Base-by-base conservation (phyloP, 169 alveolate genomes). In the Nephromyces sp. region DNA sequence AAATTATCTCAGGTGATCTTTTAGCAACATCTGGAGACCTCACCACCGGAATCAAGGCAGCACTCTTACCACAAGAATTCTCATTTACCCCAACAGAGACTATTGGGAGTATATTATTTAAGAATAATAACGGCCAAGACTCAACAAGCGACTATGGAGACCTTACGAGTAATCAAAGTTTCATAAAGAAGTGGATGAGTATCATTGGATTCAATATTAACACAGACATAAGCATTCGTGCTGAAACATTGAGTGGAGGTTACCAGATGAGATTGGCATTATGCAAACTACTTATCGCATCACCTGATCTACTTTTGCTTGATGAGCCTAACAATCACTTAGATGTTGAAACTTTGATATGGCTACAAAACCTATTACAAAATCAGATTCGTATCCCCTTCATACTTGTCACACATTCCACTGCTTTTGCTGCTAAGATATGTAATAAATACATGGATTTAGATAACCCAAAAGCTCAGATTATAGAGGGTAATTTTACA, bases 261-360 rank as follows among this genome's bases (percentile, higher is more conserved):
- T 72, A 27, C 53, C 68, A 74, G 66, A 72, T 69, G 80, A 76
- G 79, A 21, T 32, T 78, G 53, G 72, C 33, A 68, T 71, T 78
- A 2, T 79, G 81, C 0, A 66, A 96, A 97, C 75, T 96, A 87
- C 83, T 95, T 51, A 8, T 51, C 21, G 22, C n/a, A 25, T 15
- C 62, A 77, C 98, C 98, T 15, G 95, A 89, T 79, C 77, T 93
- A 71, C 82, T 93, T 63, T 84, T 93, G 73, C 84, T 93, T 69
- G 97, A 93, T 74, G 97, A 93, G 71, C 96, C 96, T 5, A 94
- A 96, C 8, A 94, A 92, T 78, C 97, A 92, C 80, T 83, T 92
- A 32, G 98, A 94, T 84, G 79, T 90, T 72, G 95, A 90, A 28
- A 65, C 79, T 8, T 63, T 71, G 29, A 77, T 57, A 27, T 64